phyloP scores from a whole-genome alignment of 805 yeast species.

The Candida stauntonica region DNA sequence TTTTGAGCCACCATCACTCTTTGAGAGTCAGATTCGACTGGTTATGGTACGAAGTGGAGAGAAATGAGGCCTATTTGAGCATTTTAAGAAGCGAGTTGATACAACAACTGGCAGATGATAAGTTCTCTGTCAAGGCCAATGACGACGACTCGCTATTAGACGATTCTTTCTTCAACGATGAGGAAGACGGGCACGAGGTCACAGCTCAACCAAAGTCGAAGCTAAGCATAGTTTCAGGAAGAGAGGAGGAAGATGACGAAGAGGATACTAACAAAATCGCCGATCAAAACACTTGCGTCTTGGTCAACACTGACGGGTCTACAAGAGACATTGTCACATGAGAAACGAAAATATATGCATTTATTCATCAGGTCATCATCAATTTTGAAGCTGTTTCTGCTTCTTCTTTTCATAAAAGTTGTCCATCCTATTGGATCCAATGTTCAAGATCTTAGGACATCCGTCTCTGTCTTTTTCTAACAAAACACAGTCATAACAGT shows the following conservation, averaged over 20 bases:
- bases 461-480: slow-evolving; percentile 85
- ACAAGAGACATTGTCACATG: neutral
- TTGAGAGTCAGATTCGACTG: slow-evolving; percentile 52
- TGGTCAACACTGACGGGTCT: no score
- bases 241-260: no score
- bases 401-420: slow-evolving; percentile 55
- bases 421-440: slow-evolving; percentile 74
- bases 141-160: slow-evolving; percentile 11
- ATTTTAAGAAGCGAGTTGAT: slow-evolving; percentile 27
- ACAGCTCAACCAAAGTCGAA: no score
- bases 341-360: neutral
- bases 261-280: no score
- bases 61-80: slow-evolving; percentile 37
- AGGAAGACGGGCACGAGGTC: no score
- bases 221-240: no score
- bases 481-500: slow-evolving; percentile 80
- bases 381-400: slow-evolving; percentile 18
- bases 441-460: slow-evolving; percentile 78
- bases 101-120: slow-evolving; percentile 1
- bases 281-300: no score
- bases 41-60: slow-evolving; percentile 50
- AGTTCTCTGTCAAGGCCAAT: slow-evolving; percentile 10
- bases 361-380: no score
- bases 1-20: slow-evolving; percentile 42
- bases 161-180: slow-evolving; percentile 6